Conservation (phyloP, 2,329 filamentous ascomycete genomes). For the Aspergillus flavus region DNA sequence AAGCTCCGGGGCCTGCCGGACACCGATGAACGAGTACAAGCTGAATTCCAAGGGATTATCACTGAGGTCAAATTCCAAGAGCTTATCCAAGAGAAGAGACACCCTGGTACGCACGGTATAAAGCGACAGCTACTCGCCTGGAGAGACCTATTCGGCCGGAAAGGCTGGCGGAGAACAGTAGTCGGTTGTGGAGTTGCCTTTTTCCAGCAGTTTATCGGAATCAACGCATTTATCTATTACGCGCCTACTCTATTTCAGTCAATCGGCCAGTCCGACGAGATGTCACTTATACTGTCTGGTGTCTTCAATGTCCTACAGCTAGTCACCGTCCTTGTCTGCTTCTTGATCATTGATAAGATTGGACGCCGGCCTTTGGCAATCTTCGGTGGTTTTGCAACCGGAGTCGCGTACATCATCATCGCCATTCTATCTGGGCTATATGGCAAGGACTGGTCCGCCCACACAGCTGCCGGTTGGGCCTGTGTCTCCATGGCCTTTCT, state of each 20-base stretch:
- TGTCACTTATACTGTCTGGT: slow-evolving; percentile 22
- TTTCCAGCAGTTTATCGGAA: slow-evolving; percentile 47
- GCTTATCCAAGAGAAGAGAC: slow-evolving; percentile 42
- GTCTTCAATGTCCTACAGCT: slow-evolving; percentile 39
- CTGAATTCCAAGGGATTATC: slow-evolving; percentile 54
- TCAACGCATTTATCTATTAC: slow-evolving; percentile 55
- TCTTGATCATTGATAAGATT: slow-evolving; percentile 34
- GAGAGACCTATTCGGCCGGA: slow-evolving; percentile 51
- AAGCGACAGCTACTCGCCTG: slow-evolving; percentile 51
- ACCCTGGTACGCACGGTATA: slow-evolving; percentile 35
- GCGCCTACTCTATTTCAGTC: slow-evolving; percentile 44
- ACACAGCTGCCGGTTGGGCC: slow-evolving; percentile 23
- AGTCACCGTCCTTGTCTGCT: slow-evolving; percentile 29
- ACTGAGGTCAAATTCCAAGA: slow-evolving; percentile 53
- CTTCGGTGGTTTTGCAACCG: slow-evolving; percentile 29
- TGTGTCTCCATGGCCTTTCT: slow-evolving; percentile 19
- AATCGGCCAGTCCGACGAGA: slow-evolving; percentile 30
- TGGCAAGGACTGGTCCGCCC: slow-evolving; percentile 20
- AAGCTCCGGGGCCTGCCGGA: slow-evolving; percentile 47
- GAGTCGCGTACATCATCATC: slow-evolving; percentile 32
- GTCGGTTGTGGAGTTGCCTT: slow-evolving; percentile 48
- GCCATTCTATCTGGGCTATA: slow-evolving; percentile 26
- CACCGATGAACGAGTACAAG: slow-evolving; percentile 47
- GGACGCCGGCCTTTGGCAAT: slow-evolving; percentile 30
- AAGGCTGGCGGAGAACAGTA: slow-evolving; percentile 28